Evolutionary conservation across 768 basidiomycete species (phyloP).

Genomic region (Suillus fuscotomentosus): DNA sequence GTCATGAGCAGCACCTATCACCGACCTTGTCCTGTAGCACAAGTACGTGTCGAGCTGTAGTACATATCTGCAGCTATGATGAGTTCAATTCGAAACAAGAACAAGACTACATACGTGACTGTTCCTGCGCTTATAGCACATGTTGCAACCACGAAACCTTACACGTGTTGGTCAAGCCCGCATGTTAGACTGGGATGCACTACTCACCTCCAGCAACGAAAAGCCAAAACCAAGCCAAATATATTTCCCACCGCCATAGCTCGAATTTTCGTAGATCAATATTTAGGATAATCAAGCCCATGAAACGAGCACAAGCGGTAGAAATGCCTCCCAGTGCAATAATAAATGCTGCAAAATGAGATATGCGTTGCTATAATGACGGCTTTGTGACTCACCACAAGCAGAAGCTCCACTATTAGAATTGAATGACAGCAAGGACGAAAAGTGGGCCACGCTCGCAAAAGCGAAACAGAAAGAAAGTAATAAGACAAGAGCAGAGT

Average conservation of each 20-base stretch:
- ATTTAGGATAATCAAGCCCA: slow-evolving; percentile 38
- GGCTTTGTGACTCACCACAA: slow-evolving; percentile 22
- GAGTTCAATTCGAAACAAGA: background rate
- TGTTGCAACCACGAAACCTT: slow-evolving; percentile 40
- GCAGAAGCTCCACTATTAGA: slow-evolving; percentile 12
- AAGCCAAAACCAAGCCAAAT: slow-evolving; percentile 29
- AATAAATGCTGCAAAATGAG: slow-evolving; percentile 35
- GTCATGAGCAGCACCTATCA: background rate
- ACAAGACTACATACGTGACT: slow-evolving; percentile 26
- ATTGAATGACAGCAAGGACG: slow-evolving; percentile 29
- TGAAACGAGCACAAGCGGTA: slow-evolving; percentile 34
- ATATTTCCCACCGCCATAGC: slow-evolving; percentile 31
- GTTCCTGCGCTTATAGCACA: slow-evolving; percentile 39
- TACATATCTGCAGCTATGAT: slow-evolving; percentile 17
- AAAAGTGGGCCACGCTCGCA: slow-evolving; percentile 29
- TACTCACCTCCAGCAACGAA: slow-evolving; percentile 35
- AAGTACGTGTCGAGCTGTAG: slow-evolving; percentile 21
- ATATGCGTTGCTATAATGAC: background rate
- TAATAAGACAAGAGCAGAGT: slow-evolving; percentile 19
- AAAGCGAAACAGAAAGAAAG: slow-evolving; percentile 30
- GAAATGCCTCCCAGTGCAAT: slow-evolving; percentile 47
- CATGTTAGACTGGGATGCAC: background rate
- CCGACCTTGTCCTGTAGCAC: slow-evolving; percentile 25
- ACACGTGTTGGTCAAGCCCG: background rate
- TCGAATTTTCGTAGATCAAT: slow-evolving; percentile 33